phyloP scores from a whole-genome alignment of 2,329 filamentous ascomycete species.

The Chaetomiaceae sp. region DNA sequence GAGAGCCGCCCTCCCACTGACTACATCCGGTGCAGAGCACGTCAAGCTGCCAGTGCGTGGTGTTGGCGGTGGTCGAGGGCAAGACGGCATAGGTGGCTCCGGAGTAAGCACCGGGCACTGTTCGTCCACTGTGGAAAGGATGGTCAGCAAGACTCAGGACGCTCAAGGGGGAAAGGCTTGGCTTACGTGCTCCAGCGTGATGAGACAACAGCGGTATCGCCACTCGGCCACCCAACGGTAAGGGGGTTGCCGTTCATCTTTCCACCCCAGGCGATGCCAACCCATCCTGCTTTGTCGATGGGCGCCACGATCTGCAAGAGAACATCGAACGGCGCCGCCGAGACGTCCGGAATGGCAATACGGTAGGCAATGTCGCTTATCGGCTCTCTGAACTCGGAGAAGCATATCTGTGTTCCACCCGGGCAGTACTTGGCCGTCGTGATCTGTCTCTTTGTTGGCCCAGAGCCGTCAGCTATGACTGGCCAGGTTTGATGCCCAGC shows the following conservation, averaged over 20 bases:
- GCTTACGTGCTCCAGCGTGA: conserved; percentile 37
- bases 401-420: conserved; percentile 26
- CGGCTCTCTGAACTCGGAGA: conserved; percentile 26
- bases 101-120: conserved; percentile 18
- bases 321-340: conserved; percentile 33
- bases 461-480: background rate
- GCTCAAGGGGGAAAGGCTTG: background rate
- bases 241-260: conserved; percentile 37
- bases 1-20: conserved; percentile 23
- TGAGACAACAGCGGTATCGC: conserved; percentile 34
- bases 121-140: conserved; percentile 13
- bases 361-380: conserved; percentile 24
- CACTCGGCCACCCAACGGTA: conserved; percentile 36
- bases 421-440: conserved; percentile 26
- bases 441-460: conserved; percentile 16
- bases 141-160: too few species aligned
- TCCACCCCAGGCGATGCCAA: conserved; percentile 37
- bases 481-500: conserved; percentile 7
- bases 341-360: conserved; percentile 31
- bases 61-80: conserved; percentile 21
- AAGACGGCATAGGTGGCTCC: conserved; percentile 25
- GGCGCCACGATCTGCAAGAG: conserved; percentile 37
- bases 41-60: conserved; percentile 32
- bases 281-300: conserved; percentile 33
- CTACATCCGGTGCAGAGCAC: conserved; percentile 28